Evolutionary conservation across 2,329 filamentous ascomycete species (phyloP), one percentile per base, ranked within the genome.

Genomic region (Chalaropsis thielavioides): DNA sequence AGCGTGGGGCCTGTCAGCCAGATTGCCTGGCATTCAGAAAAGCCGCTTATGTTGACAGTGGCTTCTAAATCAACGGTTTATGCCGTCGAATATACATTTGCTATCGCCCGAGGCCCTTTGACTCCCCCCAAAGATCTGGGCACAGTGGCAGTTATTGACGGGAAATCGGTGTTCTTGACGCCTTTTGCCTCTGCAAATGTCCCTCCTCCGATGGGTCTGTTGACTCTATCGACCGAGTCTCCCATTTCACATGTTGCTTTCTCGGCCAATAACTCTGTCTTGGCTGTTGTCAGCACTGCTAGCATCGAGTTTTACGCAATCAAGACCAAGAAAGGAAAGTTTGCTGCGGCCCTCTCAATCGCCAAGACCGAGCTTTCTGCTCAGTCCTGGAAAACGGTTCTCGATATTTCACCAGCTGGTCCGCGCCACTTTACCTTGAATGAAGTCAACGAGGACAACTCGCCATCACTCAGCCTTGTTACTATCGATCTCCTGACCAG

Each of bases 161-260:
- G 94, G 17, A 82, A 76, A 60, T 83, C 72, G 2, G 75, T 97
- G 66, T 95, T 95, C 72, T 74, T 97, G 58, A 97, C 94, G 0
- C 90, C 94, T 0, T 81, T 99, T 69, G 82, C 89, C 68, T 81
- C 86, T 61, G 88, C 90, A 13, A 95, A 94, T 70, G 81, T 96
- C 2, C 94, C 94, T 27, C 94, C 94, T 35, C 94, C 94, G 0
- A 96, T 97, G 91, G 85, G 90, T 17, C 80, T 92, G 68, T 88
- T 88, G 69, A 89, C 95, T 66, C 71, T 96, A 19, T 71, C 77
- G 13, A 75, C 88, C 35, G 77, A 82, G 15, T 80, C 80, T 0
- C 85, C 86, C 63, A 81, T 84, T 2, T 76, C 89, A 19, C 91
- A 96, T 75, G 83, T 94, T 62, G 84, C 87, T 0, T 85, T 96